Conservation (phyloP, 306 rosid species). For the Quercus ilex region DNA sequence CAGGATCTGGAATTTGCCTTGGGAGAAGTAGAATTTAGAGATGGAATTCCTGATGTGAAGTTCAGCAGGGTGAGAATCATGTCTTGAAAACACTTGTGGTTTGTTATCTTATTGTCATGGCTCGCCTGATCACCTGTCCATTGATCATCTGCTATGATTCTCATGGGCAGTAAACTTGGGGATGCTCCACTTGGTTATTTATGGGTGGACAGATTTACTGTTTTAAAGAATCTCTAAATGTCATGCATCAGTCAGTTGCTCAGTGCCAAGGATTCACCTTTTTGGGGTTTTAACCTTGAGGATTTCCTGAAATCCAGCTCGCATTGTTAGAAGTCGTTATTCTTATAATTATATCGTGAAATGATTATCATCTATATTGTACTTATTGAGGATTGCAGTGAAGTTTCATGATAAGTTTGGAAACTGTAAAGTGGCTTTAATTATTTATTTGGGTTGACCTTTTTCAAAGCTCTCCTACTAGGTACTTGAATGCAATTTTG, state of each 20-base stretch:
- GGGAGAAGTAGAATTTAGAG: conserved; percentile 82
- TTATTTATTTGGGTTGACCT: not conserved
- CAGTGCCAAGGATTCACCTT: not conserved
- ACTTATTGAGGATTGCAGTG: not conserved
- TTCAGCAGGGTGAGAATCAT: conserved; percentile 81
- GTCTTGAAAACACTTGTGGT: conserved; percentile 16
- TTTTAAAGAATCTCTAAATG: not conserved
- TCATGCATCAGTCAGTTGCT: not conserved
- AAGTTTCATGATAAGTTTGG: not conserved
- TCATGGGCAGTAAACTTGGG: not conserved
- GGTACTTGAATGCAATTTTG: not conserved
- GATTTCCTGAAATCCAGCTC: not conserved
- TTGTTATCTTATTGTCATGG: not conserved
- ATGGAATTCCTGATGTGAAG: conserved; percentile 92
- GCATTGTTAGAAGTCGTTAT: not conserved
- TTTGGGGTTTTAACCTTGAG: not conserved
- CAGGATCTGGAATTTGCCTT: conserved; percentile 92
- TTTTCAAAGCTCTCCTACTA: not conserved
- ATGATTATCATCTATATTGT: not conserved
- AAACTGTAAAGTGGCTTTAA: not conserved
- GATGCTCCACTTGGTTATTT: not conserved
- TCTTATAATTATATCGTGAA: not conserved
- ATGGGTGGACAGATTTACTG: not conserved
- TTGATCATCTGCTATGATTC: not conserved
- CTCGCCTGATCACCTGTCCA: conserved; percentile 6